Conservation (phyloP, 495 filamentous ascomycete species). For the Neurospora tetraspora region DNA sequence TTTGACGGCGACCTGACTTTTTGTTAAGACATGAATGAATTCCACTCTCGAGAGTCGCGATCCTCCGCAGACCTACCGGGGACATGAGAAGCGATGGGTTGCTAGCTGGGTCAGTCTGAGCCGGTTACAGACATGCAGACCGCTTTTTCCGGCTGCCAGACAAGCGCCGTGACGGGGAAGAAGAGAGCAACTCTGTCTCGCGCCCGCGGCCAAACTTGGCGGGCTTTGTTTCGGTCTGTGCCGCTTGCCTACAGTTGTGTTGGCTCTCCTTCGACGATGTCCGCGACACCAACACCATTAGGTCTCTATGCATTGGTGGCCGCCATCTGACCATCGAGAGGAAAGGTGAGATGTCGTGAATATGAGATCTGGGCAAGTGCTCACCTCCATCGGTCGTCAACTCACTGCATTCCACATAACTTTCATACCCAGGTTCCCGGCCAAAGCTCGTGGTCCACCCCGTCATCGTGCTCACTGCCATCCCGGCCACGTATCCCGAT, state of each 20-base stretch:
- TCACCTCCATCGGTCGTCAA: no score
- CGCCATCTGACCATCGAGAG: not conserved
- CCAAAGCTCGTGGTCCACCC: no score
- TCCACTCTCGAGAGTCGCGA: not conserved
- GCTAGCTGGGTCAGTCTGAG: not conserved
- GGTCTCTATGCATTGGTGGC: not conserved
- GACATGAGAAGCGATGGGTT: not conserved
- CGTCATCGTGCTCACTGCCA: no score
- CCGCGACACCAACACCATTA: not conserved
- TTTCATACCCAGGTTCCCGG: no score
- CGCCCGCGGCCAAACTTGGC: not conserved
- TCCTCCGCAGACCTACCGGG: not conserved
- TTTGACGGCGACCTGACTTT: not conserved
- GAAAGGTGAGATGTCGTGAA: not conserved
- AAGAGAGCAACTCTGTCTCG: not conserved
- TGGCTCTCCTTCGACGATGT: not conserved
- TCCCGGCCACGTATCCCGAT: no score
- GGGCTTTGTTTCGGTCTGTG: not conserved
- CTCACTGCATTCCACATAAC: no score
- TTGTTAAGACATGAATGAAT: not conserved
- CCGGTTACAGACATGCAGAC: not conserved
- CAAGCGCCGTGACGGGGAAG: not conserved
- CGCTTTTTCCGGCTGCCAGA: not conserved
- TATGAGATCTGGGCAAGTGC: not conserved
- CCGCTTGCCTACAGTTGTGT: not conserved